These are phyloP conservation scores for Mycena latifolia DNA, from an alignment of 768 basidiomycete genomes.

Conservation along the genomic window DNA sequence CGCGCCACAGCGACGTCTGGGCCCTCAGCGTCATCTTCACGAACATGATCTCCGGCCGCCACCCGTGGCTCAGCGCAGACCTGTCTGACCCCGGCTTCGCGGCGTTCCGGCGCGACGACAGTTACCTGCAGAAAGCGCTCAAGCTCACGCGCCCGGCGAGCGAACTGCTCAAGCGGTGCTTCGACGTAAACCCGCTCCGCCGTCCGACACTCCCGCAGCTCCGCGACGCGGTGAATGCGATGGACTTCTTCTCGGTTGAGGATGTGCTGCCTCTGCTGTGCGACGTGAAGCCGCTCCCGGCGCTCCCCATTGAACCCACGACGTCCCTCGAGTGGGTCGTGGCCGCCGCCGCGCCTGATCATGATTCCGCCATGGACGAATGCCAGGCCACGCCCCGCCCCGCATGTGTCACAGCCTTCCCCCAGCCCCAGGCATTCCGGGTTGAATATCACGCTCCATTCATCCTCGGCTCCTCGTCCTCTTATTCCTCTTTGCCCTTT, in stretches of 20 bases:
- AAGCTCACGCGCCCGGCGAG: conserved; percentile 3
- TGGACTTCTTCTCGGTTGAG: background rate
- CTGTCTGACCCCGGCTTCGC: background rate
- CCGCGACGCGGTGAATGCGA: conserved; percentile 1
- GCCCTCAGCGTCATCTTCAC: conserved; percentile 13
- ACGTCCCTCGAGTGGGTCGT: background rate
- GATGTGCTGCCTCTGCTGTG: background rate
- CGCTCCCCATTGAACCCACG: background rate
- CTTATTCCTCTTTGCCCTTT: background rate
- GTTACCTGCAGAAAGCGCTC: conserved; percentile 8
- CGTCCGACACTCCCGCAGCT: background rate
- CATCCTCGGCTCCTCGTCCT: background rate
- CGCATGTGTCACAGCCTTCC: background rate
- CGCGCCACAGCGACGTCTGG: conserved; percentile 8
- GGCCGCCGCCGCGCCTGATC: background rate
- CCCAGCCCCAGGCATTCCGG: background rate
- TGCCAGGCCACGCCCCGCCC: background rate
- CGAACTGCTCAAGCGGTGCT: conserved; percentile 20
- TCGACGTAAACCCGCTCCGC: conserved; percentile 3
- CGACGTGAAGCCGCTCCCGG: background rate
- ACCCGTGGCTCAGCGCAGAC: conserved; percentile 3
- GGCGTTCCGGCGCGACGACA: conserved; percentile 1
- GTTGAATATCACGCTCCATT: background rate
- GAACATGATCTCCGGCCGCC: conserved; percentile 4
- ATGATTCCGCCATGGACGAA: background rate